Evolutionary conservation across 306 rosid genomes (phyloP).

Genomic region (Luffa acutangula): DNA sequence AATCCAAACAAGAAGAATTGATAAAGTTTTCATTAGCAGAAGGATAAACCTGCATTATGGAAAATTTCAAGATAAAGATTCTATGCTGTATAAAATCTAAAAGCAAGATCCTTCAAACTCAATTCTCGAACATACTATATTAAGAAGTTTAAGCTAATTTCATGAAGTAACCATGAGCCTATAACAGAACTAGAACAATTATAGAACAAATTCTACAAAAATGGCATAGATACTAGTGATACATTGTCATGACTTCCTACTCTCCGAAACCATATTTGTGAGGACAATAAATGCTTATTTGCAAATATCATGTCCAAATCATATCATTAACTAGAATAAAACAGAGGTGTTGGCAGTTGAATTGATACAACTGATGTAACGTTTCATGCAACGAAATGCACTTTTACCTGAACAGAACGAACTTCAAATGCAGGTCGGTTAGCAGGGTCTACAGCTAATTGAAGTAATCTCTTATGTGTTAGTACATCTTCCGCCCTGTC

Average conservation of each 20-base stretch:
- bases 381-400: not conserved
- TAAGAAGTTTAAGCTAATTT: not conserved
- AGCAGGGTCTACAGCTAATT: constrained; percentile 68
- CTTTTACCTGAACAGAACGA: constrained; percentile 72
- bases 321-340: not conserved
- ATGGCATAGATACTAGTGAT: not conserved
- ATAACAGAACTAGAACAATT: not conserved
- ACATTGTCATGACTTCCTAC: not conserved
- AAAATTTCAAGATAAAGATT: not conserved
- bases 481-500: constrained; percentile 99
- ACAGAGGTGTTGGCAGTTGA: not conserved
- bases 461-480: constrained; percentile 67
- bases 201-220: not conserved
- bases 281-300: not conserved
- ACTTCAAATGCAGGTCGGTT: constrained; percentile 77
- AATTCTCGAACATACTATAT: not conserved
- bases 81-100: not conserved
- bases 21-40: constrained; percentile 30
- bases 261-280: not conserved
- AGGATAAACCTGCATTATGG: constrained; percentile 67
- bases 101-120: not conserved
- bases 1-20: constrained; percentile 54
- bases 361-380: not conserved
- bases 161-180: not conserved
- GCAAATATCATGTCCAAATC: not conserved